These are phyloP conservation scores for Apiospora saccharicola DNA, from an alignment of 2,329 filamentous ascomycete species.

Conservation along the genomic window DNA sequence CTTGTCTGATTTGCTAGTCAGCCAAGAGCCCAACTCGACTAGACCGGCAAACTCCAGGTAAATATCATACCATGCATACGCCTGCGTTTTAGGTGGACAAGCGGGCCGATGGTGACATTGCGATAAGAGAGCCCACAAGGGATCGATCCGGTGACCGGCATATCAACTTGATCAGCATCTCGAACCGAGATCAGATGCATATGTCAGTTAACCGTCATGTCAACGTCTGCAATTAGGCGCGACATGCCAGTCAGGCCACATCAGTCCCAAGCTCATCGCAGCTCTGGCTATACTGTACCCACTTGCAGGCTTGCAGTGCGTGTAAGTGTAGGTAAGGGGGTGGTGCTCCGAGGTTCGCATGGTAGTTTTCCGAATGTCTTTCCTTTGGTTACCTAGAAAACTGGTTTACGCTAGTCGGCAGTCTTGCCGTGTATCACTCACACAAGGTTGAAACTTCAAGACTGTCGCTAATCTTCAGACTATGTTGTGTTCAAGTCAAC, in stretches of 20 bases:
- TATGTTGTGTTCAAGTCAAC: constrained; percentile 35
- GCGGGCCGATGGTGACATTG: not conserved
- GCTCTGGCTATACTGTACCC: not conserved
- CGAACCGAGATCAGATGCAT: constrained; percentile 3
- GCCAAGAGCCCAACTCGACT: not conserved
- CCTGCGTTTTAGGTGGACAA: not conserved
- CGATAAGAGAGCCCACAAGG: not conserved
- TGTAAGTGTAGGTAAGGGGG: not conserved
- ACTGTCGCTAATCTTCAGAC: constrained; percentile 34
- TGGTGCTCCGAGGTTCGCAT: constrained; percentile 2
- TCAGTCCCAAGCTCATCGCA: not conserved
- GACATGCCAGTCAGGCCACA: not conserved
- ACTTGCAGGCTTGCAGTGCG: not conserved
- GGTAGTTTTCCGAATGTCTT: constrained; percentile 33
- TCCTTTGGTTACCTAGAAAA: constrained; percentile 34
- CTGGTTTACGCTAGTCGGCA: constrained; percentile 31
- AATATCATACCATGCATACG: not conserved
- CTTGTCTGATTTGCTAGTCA: not conserved
- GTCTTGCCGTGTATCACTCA: constrained; percentile 30
- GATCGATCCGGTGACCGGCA: constrained; percentile 6
- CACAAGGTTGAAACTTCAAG: constrained; percentile 39
- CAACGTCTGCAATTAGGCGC: constrained; percentile 12
- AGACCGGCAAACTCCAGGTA: not conserved
- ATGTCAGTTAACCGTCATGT: constrained; percentile 14
- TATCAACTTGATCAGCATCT: not conserved